These are phyloP conservation scores for Mycena amicta DNA, from an alignment of 768 basidiomycete species.

Conservation along the genomic window DNA sequence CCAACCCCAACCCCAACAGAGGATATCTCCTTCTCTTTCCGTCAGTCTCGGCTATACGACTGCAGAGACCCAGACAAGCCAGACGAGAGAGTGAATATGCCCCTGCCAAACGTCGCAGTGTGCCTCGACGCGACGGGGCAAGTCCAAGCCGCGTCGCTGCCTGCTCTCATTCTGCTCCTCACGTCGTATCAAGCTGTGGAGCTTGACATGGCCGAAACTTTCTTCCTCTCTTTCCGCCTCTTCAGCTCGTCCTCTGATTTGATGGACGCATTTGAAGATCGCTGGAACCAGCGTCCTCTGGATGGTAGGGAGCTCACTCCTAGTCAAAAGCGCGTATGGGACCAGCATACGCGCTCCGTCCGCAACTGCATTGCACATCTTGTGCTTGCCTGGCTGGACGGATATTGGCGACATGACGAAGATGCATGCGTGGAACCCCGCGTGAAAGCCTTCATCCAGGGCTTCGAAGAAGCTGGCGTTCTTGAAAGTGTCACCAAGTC, in stretches of 20 bases:
- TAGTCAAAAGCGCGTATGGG: conserved; percentile 38
- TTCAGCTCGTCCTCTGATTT: conserved; percentile 57
- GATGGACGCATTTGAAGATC: conserved; percentile 39
- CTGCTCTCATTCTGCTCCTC: conserved; percentile 47
- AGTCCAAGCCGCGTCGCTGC: conserved; percentile 37
- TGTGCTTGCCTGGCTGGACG: conserved; percentile 70
- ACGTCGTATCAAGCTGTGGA: conserved; percentile 41
- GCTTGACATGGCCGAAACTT: conserved; percentile 52
- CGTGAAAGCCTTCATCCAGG: conserved; percentile 28
- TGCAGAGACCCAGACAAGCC: conserved; percentile 29
- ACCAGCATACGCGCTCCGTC: conserved; percentile 47
- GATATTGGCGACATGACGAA: conserved; percentile 60
- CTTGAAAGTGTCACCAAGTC: conserved; percentile 28
- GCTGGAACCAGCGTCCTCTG: conserved; percentile 48
- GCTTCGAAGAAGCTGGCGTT: conserved; percentile 30
- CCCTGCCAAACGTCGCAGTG: conserved; percentile 26
- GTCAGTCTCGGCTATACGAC: conserved; percentile 31
- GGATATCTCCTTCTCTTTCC: conserved; percentile 24
- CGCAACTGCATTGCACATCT: conserved; percentile 63
- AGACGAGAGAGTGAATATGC: conserved; percentile 30
- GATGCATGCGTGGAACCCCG: conserved; percentile 46
- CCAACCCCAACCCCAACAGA: conserved; percentile 12
- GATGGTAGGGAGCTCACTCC: conserved; percentile 24
- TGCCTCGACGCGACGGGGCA: conserved; percentile 28
- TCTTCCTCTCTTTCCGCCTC: conserved; percentile 74